Evolutionary conservation across 2,329 filamentous ascomycete species (phyloP), one percentile per base, ranked within the genome.

Genomic region (Colletotrichum sp.): DNA sequence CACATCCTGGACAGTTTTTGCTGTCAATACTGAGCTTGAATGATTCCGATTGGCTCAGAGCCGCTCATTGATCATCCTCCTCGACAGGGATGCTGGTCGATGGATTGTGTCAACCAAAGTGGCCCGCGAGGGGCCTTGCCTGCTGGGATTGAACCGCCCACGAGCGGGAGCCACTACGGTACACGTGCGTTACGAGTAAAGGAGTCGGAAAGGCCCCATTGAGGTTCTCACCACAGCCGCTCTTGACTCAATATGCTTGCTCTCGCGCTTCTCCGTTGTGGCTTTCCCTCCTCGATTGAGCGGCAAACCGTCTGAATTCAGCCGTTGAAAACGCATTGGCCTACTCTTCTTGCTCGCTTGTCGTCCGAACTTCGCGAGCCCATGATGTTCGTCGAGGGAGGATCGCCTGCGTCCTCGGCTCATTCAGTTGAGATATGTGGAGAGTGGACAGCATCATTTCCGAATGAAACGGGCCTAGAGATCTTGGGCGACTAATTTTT

Each of bases 171-270:
- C 52, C 72, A 26, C 73, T 24, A 43, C 7, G 55, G 43, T 30
- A 72, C 68, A 72, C 61, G 72, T 74, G 72, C 68, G 67, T 74
- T 72, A 67, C 60, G 72, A 64, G 67, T 74, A 71, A n/a, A 74
- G 48, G 34, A 32, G 28, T 18, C 30, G 55, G 57, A 61, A 55
- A n/a, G 66, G 30, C 32, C 34, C 57, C 24, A 43, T 39, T 60
- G 26, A 36, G 66, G 36, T 59, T 32, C 52, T 30, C 48, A 26
- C 26, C 28, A 48, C 61, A 32, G 34, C 67, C 59, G 59, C 59
- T 67, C 52, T 57, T 48, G 63, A 75, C 61, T 75, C 73, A 68
- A 64, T 30, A 67, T 72, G 69, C 73, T 18, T 36, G 72, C 18
- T 64, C 16, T n/a, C 39, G 28, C 34, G 13, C 57, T 34, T 36